Percentiles rank a stretch among this genome's conserved stretches.
Evolutionary conservation across 2,329 filamentous ascomycete species (phyloP).

Genomic region (Xylaria sp.): DNA sequence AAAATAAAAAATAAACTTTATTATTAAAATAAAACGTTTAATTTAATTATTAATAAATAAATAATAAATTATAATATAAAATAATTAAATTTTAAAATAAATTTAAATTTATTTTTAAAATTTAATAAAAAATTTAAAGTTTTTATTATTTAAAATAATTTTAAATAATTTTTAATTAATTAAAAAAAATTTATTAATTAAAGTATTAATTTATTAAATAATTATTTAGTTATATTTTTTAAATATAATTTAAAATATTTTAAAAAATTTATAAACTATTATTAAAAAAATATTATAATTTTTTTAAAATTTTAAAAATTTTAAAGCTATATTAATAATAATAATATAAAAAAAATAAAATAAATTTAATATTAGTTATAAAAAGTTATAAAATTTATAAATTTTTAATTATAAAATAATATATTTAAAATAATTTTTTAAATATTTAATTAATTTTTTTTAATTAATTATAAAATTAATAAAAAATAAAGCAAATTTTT

Average conservation of each 20-base stretch:
- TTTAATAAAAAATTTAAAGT: no score
- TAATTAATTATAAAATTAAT: slow-evolving; percentile 17
- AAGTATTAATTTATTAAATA: no score
- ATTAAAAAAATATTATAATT: neutral
- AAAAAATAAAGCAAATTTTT: neutral
- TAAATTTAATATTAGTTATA: neutral
- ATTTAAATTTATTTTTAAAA: no score
- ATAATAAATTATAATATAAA: no score
- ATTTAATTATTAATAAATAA: no score
- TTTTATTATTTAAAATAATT: no score
- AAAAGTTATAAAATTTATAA: slow-evolving; percentile 6
- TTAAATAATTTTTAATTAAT: no score
- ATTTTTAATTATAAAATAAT: neutral
- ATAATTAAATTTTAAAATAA: no score
- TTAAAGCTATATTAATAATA: neutral
- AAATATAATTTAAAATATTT: neutral
- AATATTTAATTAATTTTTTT: slow-evolving; percentile 6
- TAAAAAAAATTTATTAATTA: no score
- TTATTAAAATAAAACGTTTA: no score
- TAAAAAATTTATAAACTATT: slow-evolving; percentile 1
- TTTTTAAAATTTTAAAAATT: neutral
- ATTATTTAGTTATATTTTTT: no score
- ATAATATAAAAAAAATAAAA: neutral
- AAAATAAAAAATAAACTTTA: no score
- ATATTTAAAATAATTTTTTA: neutral